These are phyloP conservation scores for Corylus heterophylla DNA, from an alignment of 306 rosid species.

Conservation along the genomic window DNA sequence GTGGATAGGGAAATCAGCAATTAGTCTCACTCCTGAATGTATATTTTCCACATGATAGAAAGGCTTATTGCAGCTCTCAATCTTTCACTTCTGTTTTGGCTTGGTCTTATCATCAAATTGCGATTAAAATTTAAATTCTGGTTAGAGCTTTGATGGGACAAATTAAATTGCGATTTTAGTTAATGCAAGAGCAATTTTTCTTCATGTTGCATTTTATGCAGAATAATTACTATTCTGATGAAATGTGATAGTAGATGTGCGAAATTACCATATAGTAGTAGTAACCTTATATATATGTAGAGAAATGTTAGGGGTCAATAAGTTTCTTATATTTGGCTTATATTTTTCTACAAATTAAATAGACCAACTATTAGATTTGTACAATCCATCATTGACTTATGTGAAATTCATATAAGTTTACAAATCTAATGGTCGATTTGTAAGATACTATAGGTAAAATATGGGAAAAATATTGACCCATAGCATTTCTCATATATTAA, in stretches of 20 bases:
- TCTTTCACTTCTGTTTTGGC: conserved; percentile 20
- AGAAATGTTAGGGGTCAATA: no score
- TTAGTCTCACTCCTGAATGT: conserved; percentile 36
- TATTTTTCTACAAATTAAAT: no score
- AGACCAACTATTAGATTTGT: no score
- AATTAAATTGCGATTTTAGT: conserved; percentile 10
- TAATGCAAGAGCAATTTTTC: not conserved
- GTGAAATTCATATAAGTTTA: no score
- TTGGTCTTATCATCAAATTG: conserved; percentile 26
- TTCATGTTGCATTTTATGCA: not conserved
- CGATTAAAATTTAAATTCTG: conserved; percentile 2
- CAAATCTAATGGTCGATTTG: no score
- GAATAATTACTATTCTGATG: no score
- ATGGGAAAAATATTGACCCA: no score
- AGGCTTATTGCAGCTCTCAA: conserved; percentile 32
- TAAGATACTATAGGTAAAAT: no score
- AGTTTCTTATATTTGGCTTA: no score
- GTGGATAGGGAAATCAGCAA: conserved; percentile 82
- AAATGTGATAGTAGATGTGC: not conserved
- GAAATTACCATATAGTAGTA: not conserved
- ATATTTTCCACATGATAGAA: conserved; percentile 33
- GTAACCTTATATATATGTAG: no score
- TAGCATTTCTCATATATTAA: no score
- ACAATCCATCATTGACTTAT: no score
- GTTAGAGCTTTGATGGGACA: conserved; percentile 18